Conservation (phyloP, 805 yeast genomes). For the Henningerozyma blattae region DNA sequence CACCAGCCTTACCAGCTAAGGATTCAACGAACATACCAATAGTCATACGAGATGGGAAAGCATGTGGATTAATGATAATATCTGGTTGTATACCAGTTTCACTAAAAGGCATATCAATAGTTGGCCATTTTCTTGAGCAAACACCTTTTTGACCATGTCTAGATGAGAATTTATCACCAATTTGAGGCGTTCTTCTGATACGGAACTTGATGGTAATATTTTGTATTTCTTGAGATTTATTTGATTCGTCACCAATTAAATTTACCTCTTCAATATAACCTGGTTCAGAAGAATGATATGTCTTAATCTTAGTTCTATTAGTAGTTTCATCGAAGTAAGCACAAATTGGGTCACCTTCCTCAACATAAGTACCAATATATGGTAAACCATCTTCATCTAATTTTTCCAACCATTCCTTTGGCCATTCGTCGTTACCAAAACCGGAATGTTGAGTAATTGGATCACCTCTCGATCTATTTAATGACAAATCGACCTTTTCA, state of each 20-base stretch:
- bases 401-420: constrained; percentile 77
- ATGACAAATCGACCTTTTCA: constrained; percentile 75
- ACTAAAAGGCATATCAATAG: constrained; percentile 91
- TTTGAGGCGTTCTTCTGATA: constrained; percentile 81
- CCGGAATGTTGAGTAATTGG: constrained; percentile 93
- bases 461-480: constrained; percentile 78
- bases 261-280: constrained; percentile 94
- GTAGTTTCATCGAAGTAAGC: constrained; percentile 85
- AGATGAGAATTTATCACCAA: constrained; percentile 96
- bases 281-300: constrained; percentile 89
- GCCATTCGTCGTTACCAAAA: constrained; percentile 88
- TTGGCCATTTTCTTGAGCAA: constrained; percentile 97
- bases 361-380: constrained; percentile 70
- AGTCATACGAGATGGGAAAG: constrained; percentile 99
- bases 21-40: constrained; percentile 99
- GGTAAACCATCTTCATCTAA: constrained; percentile 92
- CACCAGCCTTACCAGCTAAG: constrained; percentile 98
- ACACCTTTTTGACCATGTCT: constrained; percentile 99
- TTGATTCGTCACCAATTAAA: constrained; percentile 69
- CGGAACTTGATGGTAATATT: constrained; percentile 78
- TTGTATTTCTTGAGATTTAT: constrained; percentile 66
- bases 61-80: constrained; percentile 95
- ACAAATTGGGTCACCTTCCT: constrained; percentile 92
- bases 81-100: constrained; percentile 97
- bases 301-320: constrained; percentile 84